Evolutionary conservation across 345 rosid genomes (phyloP).

Genomic region (Tarenaya hassleriana): DNA sequence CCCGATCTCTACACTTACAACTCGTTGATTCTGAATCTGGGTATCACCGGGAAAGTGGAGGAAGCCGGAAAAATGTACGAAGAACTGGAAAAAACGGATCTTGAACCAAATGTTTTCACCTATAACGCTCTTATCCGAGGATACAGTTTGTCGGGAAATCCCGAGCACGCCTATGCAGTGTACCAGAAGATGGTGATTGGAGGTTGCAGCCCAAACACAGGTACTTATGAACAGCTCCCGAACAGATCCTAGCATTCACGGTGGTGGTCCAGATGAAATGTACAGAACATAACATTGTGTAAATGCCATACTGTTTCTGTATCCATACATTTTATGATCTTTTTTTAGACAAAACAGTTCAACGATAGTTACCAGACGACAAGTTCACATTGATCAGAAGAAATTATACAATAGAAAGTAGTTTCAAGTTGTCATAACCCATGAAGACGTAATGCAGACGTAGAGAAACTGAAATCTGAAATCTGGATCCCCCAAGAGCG

Average conservation of each 20-base stretch:
- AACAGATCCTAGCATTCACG: conserved; percentile 33
- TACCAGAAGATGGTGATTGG: conserved; percentile 75
- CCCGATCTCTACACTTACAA: conserved; percentile 88
- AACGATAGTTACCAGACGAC: too few relatives aligned
- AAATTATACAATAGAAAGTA: too few relatives aligned
- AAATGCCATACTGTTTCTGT: conserved; percentile 25
- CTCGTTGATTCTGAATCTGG: conserved; percentile 62
- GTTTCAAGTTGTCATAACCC: too few relatives aligned
- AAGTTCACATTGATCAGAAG: too few relatives aligned
- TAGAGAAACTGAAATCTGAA: conserved; percentile 11
- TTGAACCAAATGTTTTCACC: conserved; percentile 76
- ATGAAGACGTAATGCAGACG: conserved; percentile 3
- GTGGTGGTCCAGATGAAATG: conserved; percentile 18
- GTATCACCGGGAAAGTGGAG: conserved; percentile 58
- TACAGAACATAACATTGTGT: conserved; percentile 25
- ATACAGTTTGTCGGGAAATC: conserved; percentile 58
- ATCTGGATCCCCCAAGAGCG: neutral
- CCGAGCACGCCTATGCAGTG: conserved; percentile 60
- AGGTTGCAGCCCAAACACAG: conserved; percentile 74
- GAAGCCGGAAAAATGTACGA: conserved; percentile 56
- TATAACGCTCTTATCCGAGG: conserved; percentile 82
- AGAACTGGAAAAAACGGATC: conserved; percentile 54
- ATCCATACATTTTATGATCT: conserved; percentile 19
- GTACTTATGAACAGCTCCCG: conserved; percentile 88
- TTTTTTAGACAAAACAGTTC: too few relatives aligned